Base-by-base conservation (phyloP, 1,284 basidiomycete species). In the Gomphus sp. region DNA sequence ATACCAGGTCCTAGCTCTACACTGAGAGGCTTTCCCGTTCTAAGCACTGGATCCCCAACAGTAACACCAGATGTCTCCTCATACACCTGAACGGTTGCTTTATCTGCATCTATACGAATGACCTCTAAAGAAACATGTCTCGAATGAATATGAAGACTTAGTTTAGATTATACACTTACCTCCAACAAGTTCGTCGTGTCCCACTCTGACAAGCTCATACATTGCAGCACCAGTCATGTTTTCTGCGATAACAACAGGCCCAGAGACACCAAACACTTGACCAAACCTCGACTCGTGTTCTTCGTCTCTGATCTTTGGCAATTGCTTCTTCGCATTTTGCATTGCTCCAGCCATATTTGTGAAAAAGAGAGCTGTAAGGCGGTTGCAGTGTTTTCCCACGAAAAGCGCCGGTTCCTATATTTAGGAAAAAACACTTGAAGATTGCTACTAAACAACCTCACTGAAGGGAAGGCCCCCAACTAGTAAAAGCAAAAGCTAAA, bases 21-120 rank as follows among this genome's bases (percentile, higher is more conserved):
- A 71, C 90, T 93, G 59, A 99, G 82, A 43, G 96, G 96, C 73
- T 99, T 99, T 61, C 96, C 96, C 48, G 96, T 99, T 61, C 95
- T 82, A 69, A 99, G 76, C 14, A 99, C 97, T 59, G 96, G 96
- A 77, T 99, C 96, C 49, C 96, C 96, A 60, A 99, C 94, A 16
- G 93, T 97, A 56, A 99, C 93, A 66, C 95, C 94, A 55, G 95
- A 95, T 4, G 94, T 98, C 78, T 98, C 95, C 72, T 98, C 97
- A 71, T 99, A 99, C n/a, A 99, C 97, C 74, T 99, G 97, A 64
- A 99, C 98, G 8, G 96, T 99, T 55, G 93, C 90, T 76, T 98
- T 94, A 76, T 97, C 95, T 61, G 85, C 85, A 68, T 98, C 94
- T 74, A 98, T 97, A 69, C 95, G 84, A 67, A 98, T 98, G 68